phyloP scores from a whole-genome alignment of 805 yeast species.

The Saccharomycopsis babjevae region DNA sequence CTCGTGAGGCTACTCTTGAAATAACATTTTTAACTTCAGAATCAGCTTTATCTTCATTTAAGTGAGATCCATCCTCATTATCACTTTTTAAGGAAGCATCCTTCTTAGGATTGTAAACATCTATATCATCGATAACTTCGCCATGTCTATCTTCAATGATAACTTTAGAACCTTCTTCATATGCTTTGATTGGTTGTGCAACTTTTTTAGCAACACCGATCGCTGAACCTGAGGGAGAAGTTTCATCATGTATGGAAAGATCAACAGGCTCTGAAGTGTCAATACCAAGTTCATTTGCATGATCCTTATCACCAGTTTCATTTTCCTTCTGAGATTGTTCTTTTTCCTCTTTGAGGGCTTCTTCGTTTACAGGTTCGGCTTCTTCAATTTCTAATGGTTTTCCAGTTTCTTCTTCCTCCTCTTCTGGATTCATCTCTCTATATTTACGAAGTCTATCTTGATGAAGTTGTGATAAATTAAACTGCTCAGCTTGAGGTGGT shows the following conservation, averaged over 20 bases:
- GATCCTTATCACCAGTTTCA: not conserved
- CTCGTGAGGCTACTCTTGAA: not conserved
- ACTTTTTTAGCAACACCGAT: not conserved
- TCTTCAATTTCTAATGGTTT: not conserved
- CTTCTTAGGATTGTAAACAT: conserved; percentile 4
- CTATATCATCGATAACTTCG: conserved; percentile 46
- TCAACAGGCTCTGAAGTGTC: not conserved
- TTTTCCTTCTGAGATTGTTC: not conserved
- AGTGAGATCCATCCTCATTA: not conserved
- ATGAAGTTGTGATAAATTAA: conserved; percentile 12
- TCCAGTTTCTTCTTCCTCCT: not conserved
- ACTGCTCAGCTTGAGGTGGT: conserved; percentile 15
- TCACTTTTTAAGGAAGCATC: conserved; percentile 5
- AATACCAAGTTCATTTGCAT: not conserved
- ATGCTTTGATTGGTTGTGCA: conserved; percentile 28
- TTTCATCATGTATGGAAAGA: not conserved
- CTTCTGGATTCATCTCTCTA: not conserved
- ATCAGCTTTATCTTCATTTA: not conserved
- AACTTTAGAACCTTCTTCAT: conserved; percentile 58
- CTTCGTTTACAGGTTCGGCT: not conserved
- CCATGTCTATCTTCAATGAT: conserved; percentile 80
- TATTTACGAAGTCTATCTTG: conserved; percentile 1
- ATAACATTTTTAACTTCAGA: not conserved
- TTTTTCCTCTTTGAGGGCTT: not conserved
- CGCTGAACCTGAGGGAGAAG: not conserved